Evolutionary conservation across 2,329 filamentous ascomycete species (phyloP), one percentile per base, ranked within the genome.

Genomic region (Raffaelea albimanens): DNA sequence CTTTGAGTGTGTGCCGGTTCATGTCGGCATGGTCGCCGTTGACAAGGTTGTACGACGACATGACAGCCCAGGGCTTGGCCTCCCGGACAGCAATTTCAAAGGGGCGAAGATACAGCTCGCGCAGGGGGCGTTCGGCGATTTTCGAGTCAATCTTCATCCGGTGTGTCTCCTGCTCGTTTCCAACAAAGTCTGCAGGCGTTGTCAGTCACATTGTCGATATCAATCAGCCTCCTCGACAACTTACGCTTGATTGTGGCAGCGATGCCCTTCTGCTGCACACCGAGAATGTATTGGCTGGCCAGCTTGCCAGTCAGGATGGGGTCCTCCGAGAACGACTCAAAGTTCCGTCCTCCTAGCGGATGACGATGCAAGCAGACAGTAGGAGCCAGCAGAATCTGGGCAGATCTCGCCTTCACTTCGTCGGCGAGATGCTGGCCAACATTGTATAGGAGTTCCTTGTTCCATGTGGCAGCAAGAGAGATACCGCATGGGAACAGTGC

Each of bases 301-400:
- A 89, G 67, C 52, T 82, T 84, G 29, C 85, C 85, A 0, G 85
- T 87, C 5, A 94, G 71, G 10, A 83, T 75, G 0, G 87, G 87
- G 55, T 93, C 87, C 62, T 93, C 87, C 0, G 85, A 88, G 61
- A 89, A 93, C 0, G 86, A 89, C 64, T 94, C 87, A 55, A 93
- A 94, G 53, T 89, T 89, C 50, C 87, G 76, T 18, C 87, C 87
- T n/a, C 87, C 87, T 0, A 93, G 72, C 0, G 87, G 87, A 44
- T 85, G 85, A 16, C 87, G 78, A 58, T 93, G 87, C 71, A 88
- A 83, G 66, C 87, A 89, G 31, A 89, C 81, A 1, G 86, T 90
- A 2, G 85, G 86, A 0, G 82, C 86, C 9, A 91, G 72, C 4
- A 90, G 70, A 31, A 90, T 75, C 50, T 88, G 75, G 23, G 84